phyloP scores from a whole-genome alignment of 2,329 filamentous ascomycete genomes.

The Beauveria scarabaeidicola region DNA sequence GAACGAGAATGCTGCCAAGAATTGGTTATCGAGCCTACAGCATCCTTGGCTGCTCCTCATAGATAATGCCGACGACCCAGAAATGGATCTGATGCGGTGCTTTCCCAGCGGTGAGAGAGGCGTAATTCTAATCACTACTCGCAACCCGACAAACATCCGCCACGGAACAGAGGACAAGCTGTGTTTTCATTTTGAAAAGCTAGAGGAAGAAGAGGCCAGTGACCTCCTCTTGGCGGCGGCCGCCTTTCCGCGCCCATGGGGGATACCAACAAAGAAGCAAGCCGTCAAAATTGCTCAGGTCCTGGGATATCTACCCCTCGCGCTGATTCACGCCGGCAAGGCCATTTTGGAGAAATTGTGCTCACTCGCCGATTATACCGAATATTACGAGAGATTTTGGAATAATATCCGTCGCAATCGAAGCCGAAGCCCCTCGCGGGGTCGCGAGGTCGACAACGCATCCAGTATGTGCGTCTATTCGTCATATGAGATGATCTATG shows the following conservation, averaged over 20 bases:
- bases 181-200: slow-evolving; percentile 5
- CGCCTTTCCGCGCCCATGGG: slow-evolving; percentile 10
- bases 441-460: neutral
- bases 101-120: slow-evolving; percentile 9
- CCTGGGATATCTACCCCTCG: slow-evolving; percentile 10
- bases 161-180: slow-evolving; percentile 6
- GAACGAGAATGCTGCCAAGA: slow-evolving; percentile 3
- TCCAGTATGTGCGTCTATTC: neutral
- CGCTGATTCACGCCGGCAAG: slow-evolving; percentile 12
- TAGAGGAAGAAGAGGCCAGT: slow-evolving; percentile 7
- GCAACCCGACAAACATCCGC: slow-evolving; percentile 3
- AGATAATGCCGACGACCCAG: slow-evolving; percentile 9
- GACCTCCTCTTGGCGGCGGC: slow-evolving; percentile 9
- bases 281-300: slow-evolving; percentile 5
- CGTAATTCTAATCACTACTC: slow-evolving; percentile 12
- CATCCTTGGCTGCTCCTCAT: slow-evolving; percentile 8
- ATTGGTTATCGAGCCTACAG: slow-evolving; percentile 6
- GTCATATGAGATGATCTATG: slow-evolving; percentile 11
- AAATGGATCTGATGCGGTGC: neutral
- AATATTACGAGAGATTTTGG: slow-evolving; percentile 8
- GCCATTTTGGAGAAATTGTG: slow-evolving; percentile 11
- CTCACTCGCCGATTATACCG: slow-evolving; percentile 5
- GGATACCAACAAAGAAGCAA: neutral
- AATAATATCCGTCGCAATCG: neutral
- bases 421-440: neutral